Percentiles rank a stretch among this genome's conserved stretches.
These are phyloP conservation scores for Dichotomocladium elegans DNA, from an alignment of 371 early-diverging fungal genomes.

Conservation along the genomic window DNA sequence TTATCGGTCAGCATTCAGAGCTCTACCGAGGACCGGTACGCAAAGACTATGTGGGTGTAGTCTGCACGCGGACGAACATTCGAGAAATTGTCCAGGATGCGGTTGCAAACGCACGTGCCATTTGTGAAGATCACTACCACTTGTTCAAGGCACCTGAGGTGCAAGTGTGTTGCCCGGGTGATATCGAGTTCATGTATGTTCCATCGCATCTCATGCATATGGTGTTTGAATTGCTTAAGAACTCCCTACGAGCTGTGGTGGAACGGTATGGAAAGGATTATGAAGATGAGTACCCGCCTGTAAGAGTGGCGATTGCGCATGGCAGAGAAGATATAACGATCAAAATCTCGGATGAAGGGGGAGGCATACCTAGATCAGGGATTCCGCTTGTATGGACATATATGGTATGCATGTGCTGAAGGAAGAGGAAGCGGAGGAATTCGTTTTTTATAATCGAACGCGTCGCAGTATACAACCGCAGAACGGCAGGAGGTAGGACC, in stretches of 20 bases:
- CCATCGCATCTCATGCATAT: conserved; percentile 96
- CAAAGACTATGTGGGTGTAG: conserved; percentile 90
- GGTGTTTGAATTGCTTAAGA: conserved; percentile 97
- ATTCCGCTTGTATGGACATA: conserved; percentile 95
- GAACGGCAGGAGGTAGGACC: conserved; percentile 84
- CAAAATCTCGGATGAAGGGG: conserved; percentile 96
- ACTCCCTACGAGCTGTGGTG: conserved; percentile 93
- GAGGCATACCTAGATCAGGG: conserved; percentile 91
- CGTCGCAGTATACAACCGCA: conserved; percentile 85
- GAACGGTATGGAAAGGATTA: conserved; percentile 85
- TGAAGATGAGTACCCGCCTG: conserved; percentile 86
- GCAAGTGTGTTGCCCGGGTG: conserved; percentile 74
- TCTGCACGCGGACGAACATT: conserved; percentile 88
- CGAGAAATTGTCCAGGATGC: conserved; percentile 83
- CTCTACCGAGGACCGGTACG: conserved; percentile 63
- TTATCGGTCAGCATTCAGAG: conserved; percentile 81
- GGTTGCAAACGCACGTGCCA: conserved; percentile 89
- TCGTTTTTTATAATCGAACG: not conserved
- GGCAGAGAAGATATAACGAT: conserved; percentile 98
- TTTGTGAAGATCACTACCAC: conserved; percentile 94
- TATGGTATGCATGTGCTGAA: conserved; percentile 52
- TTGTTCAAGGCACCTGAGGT: conserved; percentile 83
- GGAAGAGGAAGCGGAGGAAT: not conserved
- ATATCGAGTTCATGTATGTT: conserved; percentile 95
- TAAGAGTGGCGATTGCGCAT: conserved; percentile 91